Evolutionary conservation across 371 early-diverging fungal genomes (phyloP), one percentile per base, ranked within the genome.

Genomic region (Neoconidiobolus thromboides): DNA sequence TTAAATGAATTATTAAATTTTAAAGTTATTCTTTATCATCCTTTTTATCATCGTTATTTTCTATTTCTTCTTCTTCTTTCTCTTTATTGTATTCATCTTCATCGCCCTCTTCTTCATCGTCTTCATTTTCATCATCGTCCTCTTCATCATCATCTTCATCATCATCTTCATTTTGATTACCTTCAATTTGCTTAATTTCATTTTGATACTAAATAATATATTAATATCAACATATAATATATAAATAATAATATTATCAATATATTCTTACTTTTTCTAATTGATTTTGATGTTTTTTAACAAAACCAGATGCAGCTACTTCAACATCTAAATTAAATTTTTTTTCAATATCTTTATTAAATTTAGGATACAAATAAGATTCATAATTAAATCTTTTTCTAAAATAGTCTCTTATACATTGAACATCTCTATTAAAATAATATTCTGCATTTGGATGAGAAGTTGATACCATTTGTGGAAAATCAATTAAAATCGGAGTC

Each of bases 381-480:
- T 94, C 94, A 63, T 94, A 96, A 41, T 79, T 76, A 67, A 86
- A 95, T 43, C 93, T 79, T 57, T 82, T 81, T 63, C 80, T 76
- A 79, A 99, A 99, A 67, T 91, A 99, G 1, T 73, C 78, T 41
- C 95, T 83, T 61, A 98, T 90, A 80, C 99, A 98, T 61, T 96
- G 86, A 12, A 96, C 92, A 75, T 99, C 99, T 55, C 99, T 87
- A 71, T 98, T 87, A 64, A 98, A 96, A 69, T 98, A 86, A 75
- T 75, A 86, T 74, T 94, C 91, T 40, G 99, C 99, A 64, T 95
- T 93, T 3, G 75, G 63, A 68, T 99, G 97, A 4, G 83, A 84
- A 0, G 87, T 94, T 14, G 93, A 91, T 1, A 99, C 91, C 97
- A 98, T 98, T 71, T 99, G 99, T 1, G 99, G 99, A 71, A 99